Percentiles rank a stretch among this genome's conserved stretches.
Conservation (phyloP, 352 stramenopile species). For the Phytopythium aichiense region DNA sequence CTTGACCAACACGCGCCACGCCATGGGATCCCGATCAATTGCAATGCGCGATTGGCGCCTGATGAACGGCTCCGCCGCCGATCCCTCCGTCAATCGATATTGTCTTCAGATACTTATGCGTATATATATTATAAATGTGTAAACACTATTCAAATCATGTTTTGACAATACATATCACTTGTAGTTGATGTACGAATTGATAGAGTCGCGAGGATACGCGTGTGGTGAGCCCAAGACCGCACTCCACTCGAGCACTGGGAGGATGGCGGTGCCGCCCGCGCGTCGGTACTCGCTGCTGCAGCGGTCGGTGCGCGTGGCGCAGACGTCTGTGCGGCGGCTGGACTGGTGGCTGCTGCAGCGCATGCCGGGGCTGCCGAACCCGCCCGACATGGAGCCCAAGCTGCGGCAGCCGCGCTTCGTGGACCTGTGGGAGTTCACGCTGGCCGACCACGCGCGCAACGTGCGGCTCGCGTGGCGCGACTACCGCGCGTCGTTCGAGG, state of each 20-base stretch:
- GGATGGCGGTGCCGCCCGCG: neutral
- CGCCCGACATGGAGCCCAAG: slow-evolving; percentile 47
- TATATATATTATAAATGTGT: too few relatives aligned
- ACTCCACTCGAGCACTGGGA: neutral
- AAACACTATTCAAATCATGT: too few relatives aligned
- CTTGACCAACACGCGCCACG: slow-evolving; percentile 20
- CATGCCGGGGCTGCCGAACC: slow-evolving; percentile 70
- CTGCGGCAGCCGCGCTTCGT: slow-evolving; percentile 46
- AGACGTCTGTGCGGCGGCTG: slow-evolving; percentile 51
- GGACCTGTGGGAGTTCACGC: slow-evolving; percentile 78
- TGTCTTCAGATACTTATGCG: too few relatives aligned
- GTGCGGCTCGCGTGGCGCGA: slow-evolving; percentile 65
- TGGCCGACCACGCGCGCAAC: slow-evolving; percentile 61
- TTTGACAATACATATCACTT: too few relatives aligned
- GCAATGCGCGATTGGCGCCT: too few relatives aligned
- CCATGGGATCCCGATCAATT: slow-evolving; percentile 14
- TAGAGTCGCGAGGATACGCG: too few relatives aligned
- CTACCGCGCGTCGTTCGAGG: slow-evolving; percentile 61
- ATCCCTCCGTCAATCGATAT: too few relatives aligned
- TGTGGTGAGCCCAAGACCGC: too few relatives aligned
- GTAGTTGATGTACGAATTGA: too few relatives aligned
- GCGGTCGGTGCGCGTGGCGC: slow-evolving; percentile 56
- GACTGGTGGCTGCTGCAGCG: slow-evolving; percentile 49
- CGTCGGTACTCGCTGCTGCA: slow-evolving; percentile 72
- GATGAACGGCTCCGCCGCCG: neutral